phyloP scores from a whole-genome alignment of 345 rosid species.

The Corchorus capsularis region DNA sequence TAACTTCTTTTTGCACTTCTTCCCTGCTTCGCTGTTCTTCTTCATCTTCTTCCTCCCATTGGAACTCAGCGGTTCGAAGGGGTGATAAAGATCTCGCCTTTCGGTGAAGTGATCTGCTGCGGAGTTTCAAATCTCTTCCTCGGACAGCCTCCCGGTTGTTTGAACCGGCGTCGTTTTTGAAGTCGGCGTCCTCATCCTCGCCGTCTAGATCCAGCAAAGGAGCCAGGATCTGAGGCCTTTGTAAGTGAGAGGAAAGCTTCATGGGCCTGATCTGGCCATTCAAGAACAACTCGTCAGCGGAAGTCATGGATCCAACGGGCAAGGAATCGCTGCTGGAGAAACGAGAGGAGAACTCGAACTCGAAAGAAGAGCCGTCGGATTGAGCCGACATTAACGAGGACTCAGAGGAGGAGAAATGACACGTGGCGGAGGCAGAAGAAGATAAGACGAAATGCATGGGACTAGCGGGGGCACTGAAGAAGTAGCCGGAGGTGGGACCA shows the following conservation, averaged over 20 bases:
- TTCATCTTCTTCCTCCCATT: constrained; percentile 26
- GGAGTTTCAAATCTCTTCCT: constrained; percentile 36
- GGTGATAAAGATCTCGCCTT: constrained; percentile 48
- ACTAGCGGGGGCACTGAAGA: constrained; percentile 38
- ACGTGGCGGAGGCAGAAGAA: constrained; percentile 21
- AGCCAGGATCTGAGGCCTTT: constrained; percentile 30
- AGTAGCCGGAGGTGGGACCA: constrained; percentile 28
- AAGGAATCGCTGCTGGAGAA: constrained; percentile 27
- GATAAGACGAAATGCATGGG: constrained; percentile 34
- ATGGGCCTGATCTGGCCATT: constrained; percentile 53
- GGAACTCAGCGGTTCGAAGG: constrained; percentile 28
- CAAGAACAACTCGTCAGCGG: constrained; percentile 54
- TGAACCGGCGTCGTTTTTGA: neutral
- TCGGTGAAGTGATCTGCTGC: constrained; percentile 28
- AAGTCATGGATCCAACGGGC: constrained; percentile 32
- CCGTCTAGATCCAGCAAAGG: constrained; percentile 28
- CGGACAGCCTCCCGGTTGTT: constrained; percentile 8
- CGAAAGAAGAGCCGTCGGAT: constrained; percentile 12
- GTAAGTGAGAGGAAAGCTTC: constrained; percentile 36
- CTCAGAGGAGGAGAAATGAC: constrained; percentile 4
- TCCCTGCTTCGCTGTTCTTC: constrained; percentile 11
- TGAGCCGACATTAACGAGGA: neutral
- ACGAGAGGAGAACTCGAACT: constrained; percentile 44
- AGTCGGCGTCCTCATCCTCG: constrained; percentile 15
- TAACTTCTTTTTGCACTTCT: constrained; percentile 5